A percentile compares a stretch with the other conserved stretches of the same genome.
These are phyloP conservation scores for Blastomyces emzantsi DNA, from an alignment of 2,329 filamentous ascomycete species.

Conservation along the genomic window DNA sequence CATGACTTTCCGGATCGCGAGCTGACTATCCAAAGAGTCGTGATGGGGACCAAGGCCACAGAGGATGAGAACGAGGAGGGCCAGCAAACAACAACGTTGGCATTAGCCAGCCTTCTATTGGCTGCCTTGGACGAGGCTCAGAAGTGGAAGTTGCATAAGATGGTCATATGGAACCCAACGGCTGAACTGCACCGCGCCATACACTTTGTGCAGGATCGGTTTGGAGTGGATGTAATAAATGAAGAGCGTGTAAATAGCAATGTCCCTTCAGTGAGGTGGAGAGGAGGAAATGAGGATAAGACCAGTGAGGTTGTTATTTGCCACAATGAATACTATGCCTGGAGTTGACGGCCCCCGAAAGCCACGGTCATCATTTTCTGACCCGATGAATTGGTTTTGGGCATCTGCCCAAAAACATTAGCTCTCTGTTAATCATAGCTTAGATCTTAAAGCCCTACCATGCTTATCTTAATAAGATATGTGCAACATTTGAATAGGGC, in stretches of 20 bases:
- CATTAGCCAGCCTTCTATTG: background rate
- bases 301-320: background rate
- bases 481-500: background rate
- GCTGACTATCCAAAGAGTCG: constrained; percentile 3
- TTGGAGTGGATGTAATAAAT: background rate
- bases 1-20: background rate
- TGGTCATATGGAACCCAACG: constrained; percentile 1
- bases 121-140: background rate
- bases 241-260: background rate
- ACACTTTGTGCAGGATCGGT: background rate
- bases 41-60: background rate
- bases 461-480: background rate
- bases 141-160: background rate
- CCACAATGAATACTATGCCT: background rate
- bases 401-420: background rate
- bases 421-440: background rate
- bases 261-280: constrained; percentile 2
- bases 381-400: background rate
- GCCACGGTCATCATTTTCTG: background rate
- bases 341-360: background rate
- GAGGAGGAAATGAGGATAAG: background rate
- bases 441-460: background rate
- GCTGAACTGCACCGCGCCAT: background rate
- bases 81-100: background rate
- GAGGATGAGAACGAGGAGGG: background rate